Base-by-base conservation (phyloP, 1,284 basidiomycete genomes). In the Cutaneotrichosporon daszewskae region DNA sequence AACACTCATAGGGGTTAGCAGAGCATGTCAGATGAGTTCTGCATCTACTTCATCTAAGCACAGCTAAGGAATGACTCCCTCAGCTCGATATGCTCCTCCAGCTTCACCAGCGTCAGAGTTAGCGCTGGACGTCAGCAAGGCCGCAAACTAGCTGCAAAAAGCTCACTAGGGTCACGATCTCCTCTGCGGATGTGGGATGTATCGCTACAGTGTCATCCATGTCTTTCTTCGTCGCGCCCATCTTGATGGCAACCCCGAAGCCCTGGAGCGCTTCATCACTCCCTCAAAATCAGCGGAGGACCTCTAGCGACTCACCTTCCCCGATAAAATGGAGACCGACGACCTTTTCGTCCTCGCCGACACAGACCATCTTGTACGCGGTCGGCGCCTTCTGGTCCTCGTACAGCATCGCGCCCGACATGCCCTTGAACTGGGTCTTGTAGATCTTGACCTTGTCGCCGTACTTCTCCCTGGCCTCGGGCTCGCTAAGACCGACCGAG, bases 251-350 rank as follows among this genome's bases (percentile, higher is more conserved):
- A 16, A 96, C 88, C 1, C 76, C 87, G 66, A 44, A 94, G 51
- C 91, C 91, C 76, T 97, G 92, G 72, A 92, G 74, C 57, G 86
- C 80, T 72, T 97, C 92, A 65, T 97, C 94, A 52, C 82, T 85
- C 37, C 90, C 89, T 54, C n/a, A n/a, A n/a, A n/a, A n/a, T n/a
- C n/a, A n/a, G n/a, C n/a, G n/a, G n/a, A n/a, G n/a, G n/a, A n/a
- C n/a, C n/a, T n/a, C n/a, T n/a, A n/a, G n/a, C n/a, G 55, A 96
- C 31, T 3, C 89, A 38, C 89, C 90, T 55, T 80, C 62, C 5
- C 92, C 94, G 50, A 97, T 83, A 56, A 96, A 84, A 71, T 98
- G 95, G 40, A 97, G 74, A 16, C 94, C 94, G 16, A 98, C 87
- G 28, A 99, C 85, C 61, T 85, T 86, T 68, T 98, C 90, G 57